Conservation (phyloP, 352 stramenopile species). For the Thraustochytrium sp. region DNA sequence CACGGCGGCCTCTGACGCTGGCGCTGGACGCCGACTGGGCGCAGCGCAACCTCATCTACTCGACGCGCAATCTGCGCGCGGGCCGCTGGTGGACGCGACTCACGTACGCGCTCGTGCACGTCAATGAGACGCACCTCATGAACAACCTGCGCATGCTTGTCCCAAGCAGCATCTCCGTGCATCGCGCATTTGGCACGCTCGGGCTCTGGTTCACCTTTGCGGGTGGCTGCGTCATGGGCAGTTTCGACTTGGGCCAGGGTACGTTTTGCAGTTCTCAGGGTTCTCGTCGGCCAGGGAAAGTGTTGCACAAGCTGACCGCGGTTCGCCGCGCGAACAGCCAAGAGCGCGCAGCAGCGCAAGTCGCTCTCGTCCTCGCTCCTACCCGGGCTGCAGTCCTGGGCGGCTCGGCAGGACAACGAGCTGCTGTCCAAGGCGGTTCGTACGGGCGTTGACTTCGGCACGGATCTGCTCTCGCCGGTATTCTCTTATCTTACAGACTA, state of each 20-base stretch:
- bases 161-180: constrained; percentile 22
- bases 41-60: constrained; percentile 15
- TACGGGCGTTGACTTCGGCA: background rate
- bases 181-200: constrained; percentile 3
- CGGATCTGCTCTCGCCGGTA: background rate
- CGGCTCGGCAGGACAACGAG: background rate
- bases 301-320: too few relatives aligned
- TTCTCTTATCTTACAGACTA: constrained; percentile 5
- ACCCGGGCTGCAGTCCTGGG: background rate
- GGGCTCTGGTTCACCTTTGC: constrained; percentile 6
- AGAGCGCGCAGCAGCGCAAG: background rate
- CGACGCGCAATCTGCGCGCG: background rate
- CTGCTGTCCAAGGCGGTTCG: background rate
- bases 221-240: background rate
- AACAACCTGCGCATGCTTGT: constrained; percentile 22
- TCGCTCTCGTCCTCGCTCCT: background rate
- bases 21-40: background rate
- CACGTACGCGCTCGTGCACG: constrained; percentile 24
- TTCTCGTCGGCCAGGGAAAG: background rate
- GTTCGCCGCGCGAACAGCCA: background rate
- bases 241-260: background rate
- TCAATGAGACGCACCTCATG: background rate
- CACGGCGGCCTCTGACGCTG: constrained; percentile 14
- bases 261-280: background rate
- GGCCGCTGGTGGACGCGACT: constrained; percentile 28